These are phyloP conservation scores for Multifurca ochricompacta DNA, from an alignment of 768 basidiomycete species.

Conservation along the genomic window DNA sequence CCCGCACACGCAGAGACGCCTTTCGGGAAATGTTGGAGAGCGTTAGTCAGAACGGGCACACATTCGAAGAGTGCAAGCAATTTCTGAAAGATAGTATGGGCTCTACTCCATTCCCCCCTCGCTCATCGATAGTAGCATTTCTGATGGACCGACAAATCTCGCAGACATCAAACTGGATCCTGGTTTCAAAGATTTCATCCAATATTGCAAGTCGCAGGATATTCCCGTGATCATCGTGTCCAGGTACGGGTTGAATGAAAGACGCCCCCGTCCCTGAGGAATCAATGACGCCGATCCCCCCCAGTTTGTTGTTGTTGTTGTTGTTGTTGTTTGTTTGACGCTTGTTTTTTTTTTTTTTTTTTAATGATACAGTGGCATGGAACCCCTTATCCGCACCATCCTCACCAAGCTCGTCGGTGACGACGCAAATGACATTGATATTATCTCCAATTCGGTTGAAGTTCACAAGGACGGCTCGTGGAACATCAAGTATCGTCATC, in stretches of 20 bases:
- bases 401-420: conserved; percentile 74
- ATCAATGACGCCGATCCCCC: neutral
- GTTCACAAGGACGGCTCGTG: conserved; percentile 60
- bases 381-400: conserved; percentile 85
- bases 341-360: no score
- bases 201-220: conserved; percentile 71
- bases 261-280: neutral
- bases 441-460: conserved; percentile 88
- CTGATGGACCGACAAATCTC: conserved; percentile 1
- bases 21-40: conserved; percentile 84
- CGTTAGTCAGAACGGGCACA: conserved; percentile 62
- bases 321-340: no score
- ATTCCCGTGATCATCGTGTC: conserved; percentile 93
- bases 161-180: conserved; percentile 79
- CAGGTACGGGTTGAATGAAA: conserved; percentile 40
- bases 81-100: conserved; percentile 64
- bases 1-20: conserved; percentile 51
- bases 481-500: conserved; percentile 84
- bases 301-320: no score
- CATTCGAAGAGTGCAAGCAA: conserved; percentile 81
- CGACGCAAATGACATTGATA: conserved; percentile 68
- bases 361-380: conserved; percentile 92
- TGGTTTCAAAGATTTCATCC: conserved; percentile 83
- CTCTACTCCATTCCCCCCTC: conserved; percentile 1
- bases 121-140: neutral